Base-by-base conservation (phyloP, 345 rosid species). In the Dipteronia sinensis region DNA sequence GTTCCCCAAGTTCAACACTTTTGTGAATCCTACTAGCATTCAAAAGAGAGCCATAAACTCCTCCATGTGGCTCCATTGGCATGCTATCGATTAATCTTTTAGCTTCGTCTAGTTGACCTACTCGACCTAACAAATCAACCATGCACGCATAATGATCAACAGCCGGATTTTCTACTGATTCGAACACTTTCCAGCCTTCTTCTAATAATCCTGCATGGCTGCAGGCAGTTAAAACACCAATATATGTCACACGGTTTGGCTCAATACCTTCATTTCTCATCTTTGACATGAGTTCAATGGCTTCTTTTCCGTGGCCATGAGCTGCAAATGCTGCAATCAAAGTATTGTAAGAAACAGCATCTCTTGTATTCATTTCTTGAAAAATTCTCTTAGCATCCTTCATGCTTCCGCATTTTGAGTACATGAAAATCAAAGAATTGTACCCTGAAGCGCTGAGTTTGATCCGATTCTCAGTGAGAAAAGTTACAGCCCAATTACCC, bases 181-280 rank as follows among this genome's bases (percentile, higher is more conserved):
- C 7, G 1, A 88, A 83, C 42, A 81, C 65, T 70, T 15, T 79
- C 40, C 67, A 78, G 19, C 83, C 83, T 78, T 84, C 75, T 71
- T 85, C 66, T 5, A 85, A n/a, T 55, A 89, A 78, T 75, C 92
- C 87, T 51, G 85, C 79, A 73, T 76, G 90, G 75, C 82, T 85
- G 76, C 88, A 88, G 56, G 87, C 90, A 7, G 81, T 82, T 72
- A 86, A 51, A 66, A 88, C 77, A 77, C 76, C 75, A 1, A 82
- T 78, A 69, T 76, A 85, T 69, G 88, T 88, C 40, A 82, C 71
- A 58, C 16, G 78, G 80, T 88, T 83, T 40, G 88, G 86, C 58
- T 82, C 76, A 25, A 74, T 66, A 69, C 76, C 82, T 59, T 82
- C 87, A 66, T 56, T 74, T 63, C 53, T 71, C 89, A 88, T 80